Conservation (phyloP, 1,139 yeast genomes). For the Magnusiomyces tetraspermus region DNA sequence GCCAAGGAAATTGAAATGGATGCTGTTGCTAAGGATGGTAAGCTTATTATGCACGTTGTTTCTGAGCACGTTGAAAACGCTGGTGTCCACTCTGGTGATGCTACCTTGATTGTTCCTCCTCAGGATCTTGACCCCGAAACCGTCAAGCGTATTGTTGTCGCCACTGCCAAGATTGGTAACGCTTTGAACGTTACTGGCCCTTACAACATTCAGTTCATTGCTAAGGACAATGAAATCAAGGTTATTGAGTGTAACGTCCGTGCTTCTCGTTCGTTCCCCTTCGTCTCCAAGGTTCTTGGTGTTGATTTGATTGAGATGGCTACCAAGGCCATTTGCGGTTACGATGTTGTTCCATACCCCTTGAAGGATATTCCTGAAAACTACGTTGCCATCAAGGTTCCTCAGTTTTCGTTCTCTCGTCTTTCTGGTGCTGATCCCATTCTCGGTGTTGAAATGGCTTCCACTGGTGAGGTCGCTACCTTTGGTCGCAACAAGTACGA, state of each 20-base stretch:
- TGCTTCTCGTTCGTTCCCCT: conserved; percentile 98
- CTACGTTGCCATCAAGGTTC: conserved; percentile 93
- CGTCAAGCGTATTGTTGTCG: conserved; percentile 80
- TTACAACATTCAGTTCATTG: conserved; percentile 91
- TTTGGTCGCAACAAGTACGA: conserved; percentile 95
- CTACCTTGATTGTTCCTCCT: conserved; percentile 94
- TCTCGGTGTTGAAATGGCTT: conserved; percentile 97
- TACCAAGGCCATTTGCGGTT: conserved; percentile 70
- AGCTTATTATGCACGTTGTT: conserved; percentile 92
- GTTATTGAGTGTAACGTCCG: conserved; percentile 98
- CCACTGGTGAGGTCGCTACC: conserved; percentile 97
- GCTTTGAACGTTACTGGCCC: conserved; percentile 98
- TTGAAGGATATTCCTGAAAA: conserved; percentile 76
- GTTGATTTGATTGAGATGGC: conserved; percentile 91
- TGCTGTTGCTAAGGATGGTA: conserved; percentile 94
- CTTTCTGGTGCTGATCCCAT: conserved; percentile 98
- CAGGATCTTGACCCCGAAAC: conserved; percentile 78
- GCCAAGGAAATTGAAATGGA: conserved; percentile 99
- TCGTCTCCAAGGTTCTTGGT: conserved; percentile 93
- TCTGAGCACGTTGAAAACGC: conserved; percentile 99
- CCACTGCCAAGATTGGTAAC: conserved; percentile 84
- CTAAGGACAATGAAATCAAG: conserved; percentile 65
- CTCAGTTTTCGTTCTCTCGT: conserved; percentile 96
- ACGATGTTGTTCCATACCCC: conserved; percentile 68
- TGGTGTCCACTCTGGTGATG: conserved; percentile 99